Evolutionary conservation across 2,329 filamentous ascomycete genomes (phyloP).

Genomic region (Monilinia vaccinii-corymbosi): DNA sequence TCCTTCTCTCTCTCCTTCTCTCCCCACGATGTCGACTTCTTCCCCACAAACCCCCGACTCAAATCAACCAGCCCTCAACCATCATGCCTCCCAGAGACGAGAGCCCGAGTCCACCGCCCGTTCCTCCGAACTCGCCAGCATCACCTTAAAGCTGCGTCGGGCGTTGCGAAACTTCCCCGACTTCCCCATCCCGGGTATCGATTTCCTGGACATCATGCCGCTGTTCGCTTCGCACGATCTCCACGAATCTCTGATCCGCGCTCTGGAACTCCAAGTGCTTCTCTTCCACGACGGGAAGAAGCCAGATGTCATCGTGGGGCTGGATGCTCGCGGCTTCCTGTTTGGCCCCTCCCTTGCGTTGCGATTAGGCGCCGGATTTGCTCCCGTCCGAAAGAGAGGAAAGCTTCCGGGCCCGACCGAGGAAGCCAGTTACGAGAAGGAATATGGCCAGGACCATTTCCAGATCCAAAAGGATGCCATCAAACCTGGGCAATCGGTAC

Average conservation of each 20-base stretch:
- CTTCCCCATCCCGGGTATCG: constrained; percentile 84
- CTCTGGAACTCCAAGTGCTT: constrained; percentile 74
- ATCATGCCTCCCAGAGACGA: constrained; percentile 28
- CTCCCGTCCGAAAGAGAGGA: constrained; percentile 88
- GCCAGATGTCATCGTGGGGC: constrained; percentile 84
- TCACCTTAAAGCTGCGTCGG: constrained; percentile 60
- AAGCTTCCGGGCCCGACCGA: constrained; percentile 88
- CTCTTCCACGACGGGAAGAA: constrained; percentile 50
- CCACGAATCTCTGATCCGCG: constrained; percentile 70
- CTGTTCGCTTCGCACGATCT: constrained; percentile 73
- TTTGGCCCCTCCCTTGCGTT: constrained; percentile 87
- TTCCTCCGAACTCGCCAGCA: constrained; percentile 32
- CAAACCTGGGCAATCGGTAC: constrained; percentile 75
- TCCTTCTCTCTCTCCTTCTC: constrained; percentile 22
- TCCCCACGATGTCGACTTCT: constrained; percentile 27
- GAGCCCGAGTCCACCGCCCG: constrained; percentile 27
- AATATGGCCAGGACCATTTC: constrained; percentile 92
- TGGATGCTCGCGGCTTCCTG: constrained; percentile 91
- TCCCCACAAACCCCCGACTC: constrained; percentile 15
- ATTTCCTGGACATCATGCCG: constrained; percentile 97
- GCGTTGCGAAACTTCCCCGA: constrained; percentile 80
- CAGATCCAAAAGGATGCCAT: constrained; percentile 89
- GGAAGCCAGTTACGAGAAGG: constrained; percentile 83
- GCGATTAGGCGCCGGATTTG: constrained; percentile 74
- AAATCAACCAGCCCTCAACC: constrained; percentile 12